Evolutionary conservation across 2,329 filamentous ascomycete species (phyloP).

Genomic region (Celoporthe dispersa): DNA sequence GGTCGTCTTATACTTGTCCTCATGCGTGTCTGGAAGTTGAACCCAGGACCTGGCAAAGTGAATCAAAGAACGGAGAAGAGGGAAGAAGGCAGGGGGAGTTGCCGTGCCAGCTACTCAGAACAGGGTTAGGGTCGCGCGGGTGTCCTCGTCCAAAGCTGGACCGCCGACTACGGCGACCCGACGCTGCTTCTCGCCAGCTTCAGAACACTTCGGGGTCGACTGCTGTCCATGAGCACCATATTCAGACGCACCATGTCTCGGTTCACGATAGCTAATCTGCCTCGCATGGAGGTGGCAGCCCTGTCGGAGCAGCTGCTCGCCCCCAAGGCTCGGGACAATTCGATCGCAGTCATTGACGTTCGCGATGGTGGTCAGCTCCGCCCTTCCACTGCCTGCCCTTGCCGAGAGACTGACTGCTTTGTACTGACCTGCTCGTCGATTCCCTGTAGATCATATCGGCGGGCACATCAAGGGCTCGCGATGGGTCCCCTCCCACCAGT

Average conservation of each 20-base stretch:
- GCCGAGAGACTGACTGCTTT: neutral
- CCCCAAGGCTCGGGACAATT: constrained; percentile 46
- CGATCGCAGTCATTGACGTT: constrained; percentile 82
- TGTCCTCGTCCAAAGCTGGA: neutral
- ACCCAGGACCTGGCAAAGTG: too few species aligned
- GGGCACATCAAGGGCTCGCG: constrained; percentile 82
- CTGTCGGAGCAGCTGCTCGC: constrained; percentile 69
- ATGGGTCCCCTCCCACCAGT: constrained; percentile 73
- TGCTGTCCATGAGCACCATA: constrained; percentile 19
- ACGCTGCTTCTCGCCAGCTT: neutral
- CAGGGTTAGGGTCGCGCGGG: neutral
- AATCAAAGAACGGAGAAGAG: neutral
- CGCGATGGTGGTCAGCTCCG: constrained; percentile 71
- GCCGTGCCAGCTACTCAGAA: too few species aligned
- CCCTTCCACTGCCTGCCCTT: neutral
- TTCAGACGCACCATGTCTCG: constrained; percentile 28
- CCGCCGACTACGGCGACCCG: neutral
- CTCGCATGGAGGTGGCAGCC: constrained; percentile 69
- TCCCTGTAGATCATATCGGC: constrained; percentile 76
- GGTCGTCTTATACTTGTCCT: too few species aligned
- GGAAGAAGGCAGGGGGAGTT: neutral
- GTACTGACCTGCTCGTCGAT: constrained; percentile 1
- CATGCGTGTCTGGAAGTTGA: too few species aligned
- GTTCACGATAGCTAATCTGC: constrained; percentile 58
- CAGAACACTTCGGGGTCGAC: neutral